These are phyloP conservation scores for Nyssa sinensis DNA, from an alignment of 148 eudicot genomes.

Conservation along the genomic window DNA sequence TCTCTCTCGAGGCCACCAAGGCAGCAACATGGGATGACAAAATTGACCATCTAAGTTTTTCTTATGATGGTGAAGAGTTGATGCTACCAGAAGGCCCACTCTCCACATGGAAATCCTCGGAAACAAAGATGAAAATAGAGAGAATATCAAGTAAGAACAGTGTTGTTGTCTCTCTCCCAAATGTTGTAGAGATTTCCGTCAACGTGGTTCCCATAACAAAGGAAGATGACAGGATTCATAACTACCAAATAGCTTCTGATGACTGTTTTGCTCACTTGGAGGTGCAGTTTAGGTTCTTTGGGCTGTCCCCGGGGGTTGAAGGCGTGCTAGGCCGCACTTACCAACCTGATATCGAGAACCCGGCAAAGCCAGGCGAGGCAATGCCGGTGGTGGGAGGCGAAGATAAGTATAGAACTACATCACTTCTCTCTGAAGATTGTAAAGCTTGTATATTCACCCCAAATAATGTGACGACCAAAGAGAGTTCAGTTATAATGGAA, in stretches of 20 bases:
- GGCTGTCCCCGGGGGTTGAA: constrained; percentile 42
- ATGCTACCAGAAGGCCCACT: constrained; percentile 40
- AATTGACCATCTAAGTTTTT: constrained; percentile 53
- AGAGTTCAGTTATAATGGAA: constrained; percentile 22
- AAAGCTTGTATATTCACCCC: constrained; percentile 40
- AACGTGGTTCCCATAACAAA: constrained; percentile 61
- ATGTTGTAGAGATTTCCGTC: constrained; percentile 44
- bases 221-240: constrained; percentile 62
- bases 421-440: constrained; percentile 53
- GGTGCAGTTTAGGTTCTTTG: constrained; percentile 52
- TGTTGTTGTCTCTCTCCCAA: constrained; percentile 34
- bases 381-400: constrained; percentile 77
- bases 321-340: constrained; percentile 72
- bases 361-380: constrained; percentile 64
- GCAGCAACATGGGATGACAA: constrained; percentile 50
- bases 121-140: constrained; percentile 38
- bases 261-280: constrained; percentile 69
- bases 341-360: constrained; percentile 58
- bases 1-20: constrained; percentile 53
- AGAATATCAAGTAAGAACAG: constrained; percentile 51
- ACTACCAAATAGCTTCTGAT: constrained; percentile 54
- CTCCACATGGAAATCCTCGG: constrained; percentile 40
- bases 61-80: constrained; percentile 40
- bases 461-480: constrained; percentile 18
- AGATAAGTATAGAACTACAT: constrained; percentile 47